Evolutionary conservation across 495 filamentous ascomycete genomes (phyloP), one percentile per base, ranked within the genome.

Genomic region (Penicillium taxi): DNA sequence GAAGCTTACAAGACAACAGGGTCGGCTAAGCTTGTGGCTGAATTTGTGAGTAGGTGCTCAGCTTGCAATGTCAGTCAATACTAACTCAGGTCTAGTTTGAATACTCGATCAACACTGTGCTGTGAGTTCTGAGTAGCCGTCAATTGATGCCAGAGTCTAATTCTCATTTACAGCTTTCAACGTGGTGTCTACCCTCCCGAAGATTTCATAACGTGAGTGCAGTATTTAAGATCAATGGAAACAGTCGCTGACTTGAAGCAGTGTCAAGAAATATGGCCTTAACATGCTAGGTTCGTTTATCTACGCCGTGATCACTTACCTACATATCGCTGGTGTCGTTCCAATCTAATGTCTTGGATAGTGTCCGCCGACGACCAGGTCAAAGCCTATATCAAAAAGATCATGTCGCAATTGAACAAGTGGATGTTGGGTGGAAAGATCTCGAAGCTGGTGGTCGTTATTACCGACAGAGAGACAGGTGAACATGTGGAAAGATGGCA

Each of bases 401-500:
- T 96, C 63, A 96, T 94, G 86, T 82, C 81, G 4, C 88, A 94
- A 63, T 75, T 96, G 28, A 87, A 90, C 63, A 83, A 81, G 52
- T 98, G 91, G 91, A 96, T 95, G 84, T 69, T 84, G 27, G 83
- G 82, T 48, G 86, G 88, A 52, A 96, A 96, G 65, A 93, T 98
- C 48, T 88, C 82, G 9, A 96, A 94, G 63, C 78, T 98, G 1
- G 90, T 98, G 18, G 80, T 98, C 19, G 90, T 96, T 13, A 86
- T 98, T 49, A 95, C 90, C 1, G 80, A 80, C 65, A 95, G 94
- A 58, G 91, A 98, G 59, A 93, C 87, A 2, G 91, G 93, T 17
- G 93, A 96, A 61, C 82, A 91, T 54, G 75, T 96, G 30, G 91
- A 98, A 64, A 67, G 91, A 43, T 98, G 91, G 91, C 93, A 96